Evolutionary conservation across 1,284 basidiomycete genomes (phyloP).

Genomic region (Apiotrichum sp.): DNA sequence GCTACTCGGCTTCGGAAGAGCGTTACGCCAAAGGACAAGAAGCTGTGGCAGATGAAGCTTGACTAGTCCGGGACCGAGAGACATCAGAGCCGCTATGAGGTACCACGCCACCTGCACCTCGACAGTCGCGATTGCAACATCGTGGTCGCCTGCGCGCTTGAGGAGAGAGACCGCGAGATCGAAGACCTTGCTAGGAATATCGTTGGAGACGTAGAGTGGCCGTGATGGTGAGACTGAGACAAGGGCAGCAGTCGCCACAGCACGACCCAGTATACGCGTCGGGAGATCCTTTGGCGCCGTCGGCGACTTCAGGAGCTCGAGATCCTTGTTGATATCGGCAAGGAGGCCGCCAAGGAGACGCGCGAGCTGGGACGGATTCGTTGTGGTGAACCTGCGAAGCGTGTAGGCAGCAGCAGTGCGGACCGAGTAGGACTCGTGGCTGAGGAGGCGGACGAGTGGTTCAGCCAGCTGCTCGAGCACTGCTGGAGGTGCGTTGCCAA

Average conservation of each 20-base stretch:
- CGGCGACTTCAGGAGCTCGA: conserved; percentile 54
- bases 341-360: conserved; percentile 76
- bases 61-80: conserved; percentile 88
- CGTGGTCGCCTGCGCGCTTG: conserved; percentile 85
- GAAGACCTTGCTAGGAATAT: conserved; percentile 82
- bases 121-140: conserved; percentile 69
- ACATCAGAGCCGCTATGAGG: conserved; percentile 81
- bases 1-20: conserved; percentile 84
- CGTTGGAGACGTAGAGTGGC: conserved; percentile 91
- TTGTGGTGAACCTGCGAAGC: conserved; percentile 80
- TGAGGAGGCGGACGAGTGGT: conserved; percentile 73
- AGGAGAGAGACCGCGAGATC: conserved; percentile 85
- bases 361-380: conserved; percentile 76
- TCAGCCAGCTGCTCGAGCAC: conserved; percentile 85
- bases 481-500: conserved; percentile 84
- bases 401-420: conserved; percentile 82
- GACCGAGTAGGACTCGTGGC: conserved; percentile 80
- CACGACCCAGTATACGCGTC: conserved; percentile 71
- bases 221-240: conserved; percentile 78
- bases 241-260: conserved; percentile 80
- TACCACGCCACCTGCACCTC: conserved; percentile 96
- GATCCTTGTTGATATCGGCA: conserved; percentile 65
- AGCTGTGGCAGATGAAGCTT: conserved; percentile 85
- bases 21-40: conserved; percentile 92
- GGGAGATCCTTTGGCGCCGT: conserved; percentile 67